These are phyloP conservation scores for Cladorrhinum sp. DNA, from an alignment of 2,329 filamentous ascomycete species.

Conservation along the genomic window DNA sequence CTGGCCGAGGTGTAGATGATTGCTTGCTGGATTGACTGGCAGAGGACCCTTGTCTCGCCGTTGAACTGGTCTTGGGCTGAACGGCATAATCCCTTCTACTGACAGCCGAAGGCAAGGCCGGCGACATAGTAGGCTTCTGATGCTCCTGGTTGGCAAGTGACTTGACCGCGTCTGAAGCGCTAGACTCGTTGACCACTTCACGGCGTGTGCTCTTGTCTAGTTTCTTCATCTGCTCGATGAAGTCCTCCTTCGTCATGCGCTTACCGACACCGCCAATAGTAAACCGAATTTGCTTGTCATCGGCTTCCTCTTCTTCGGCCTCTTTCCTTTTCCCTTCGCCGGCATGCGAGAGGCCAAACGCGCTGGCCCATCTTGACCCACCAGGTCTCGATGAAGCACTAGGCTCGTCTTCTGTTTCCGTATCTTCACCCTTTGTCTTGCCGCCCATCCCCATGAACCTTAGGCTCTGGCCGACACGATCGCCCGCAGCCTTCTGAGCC, in stretches of 20 bases:
- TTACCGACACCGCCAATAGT: constrained; percentile 70
- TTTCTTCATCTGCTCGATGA: constrained; percentile 69
- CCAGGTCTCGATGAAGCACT: constrained; percentile 33
- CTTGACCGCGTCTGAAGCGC: constrained; percentile 48
- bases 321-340: constrained; percentile 38
- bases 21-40: not conserved
- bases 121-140: not conserved
- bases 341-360: constrained; percentile 33
- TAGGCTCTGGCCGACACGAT: constrained; percentile 43
- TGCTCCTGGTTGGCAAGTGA: constrained; percentile 45
- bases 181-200: constrained; percentile 52
- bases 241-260: constrained; percentile 77
- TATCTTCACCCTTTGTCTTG: constrained; percentile 41
- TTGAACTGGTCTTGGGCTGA: not conserved
- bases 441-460: constrained; percentile 55
- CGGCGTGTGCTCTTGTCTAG: constrained; percentile 64
- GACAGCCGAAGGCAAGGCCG: constrained; percentile 2
- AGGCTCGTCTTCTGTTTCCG: constrained; percentile 32
- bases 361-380: constrained; percentile 47
- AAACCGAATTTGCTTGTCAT: constrained; percentile 72
- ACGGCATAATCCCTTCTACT: constrained; percentile 6
- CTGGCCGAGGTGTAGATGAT: constrained; percentile 14
- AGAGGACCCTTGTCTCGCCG: constrained; percentile 7
- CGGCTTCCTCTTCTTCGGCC: constrained; percentile 50
- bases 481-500: constrained; percentile 44